Evolutionary conservation across 2,329 filamentous ascomycete genomes (phyloP), one percentile per base, ranked within the genome.

Genomic region (Emergomyces pasteurianus): DNA sequence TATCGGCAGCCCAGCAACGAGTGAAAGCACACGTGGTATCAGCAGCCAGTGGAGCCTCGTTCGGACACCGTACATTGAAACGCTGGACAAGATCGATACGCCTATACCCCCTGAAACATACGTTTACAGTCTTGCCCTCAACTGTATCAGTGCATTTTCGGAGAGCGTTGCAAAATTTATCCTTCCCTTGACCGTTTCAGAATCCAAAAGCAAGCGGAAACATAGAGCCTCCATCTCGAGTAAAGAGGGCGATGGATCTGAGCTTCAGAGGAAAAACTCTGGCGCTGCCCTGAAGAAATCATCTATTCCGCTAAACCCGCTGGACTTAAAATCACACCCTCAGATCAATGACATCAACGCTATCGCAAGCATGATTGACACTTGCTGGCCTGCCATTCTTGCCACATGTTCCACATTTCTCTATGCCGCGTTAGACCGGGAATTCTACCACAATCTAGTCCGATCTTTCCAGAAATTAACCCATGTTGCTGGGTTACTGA

Each of bases 331-430:
- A 63, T 84, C 88, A 46, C 89, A 95, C 69, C 82, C 88, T 0
- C 79, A 90, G 9, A 81, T 86, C 58, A 72, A 79, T 1, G 87
- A 90, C 57, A 85, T 97, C 61, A 84, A 86, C 68, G 84, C 85
- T 1, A 92, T 90, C 67, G 90, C 90, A 14, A 82, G 82, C 10
- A 87, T 99, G 60, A 88, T 99, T 28, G 90, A 95, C 3, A 83
- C 89, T 66, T 97, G 92, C 72, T 99, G 94, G 94, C 94, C 94
- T 54, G 94, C 94, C 14, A 86, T 97, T 46, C 82, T 99, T 56
- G 92, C 94, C 0, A 94, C 91, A 1, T 96, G 91, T 68, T 99
- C 94, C 0, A 96, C 92, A 0, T 99, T 97, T 70, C 77, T 99
- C 21, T 95, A 95, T 70, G 90, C 94, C 36, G 86, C 92, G 0